These are phyloP conservation scores for Colletotrichum karsti DNA, from an alignment of 2,329 filamentous ascomycete species.

Conservation along the genomic window DNA sequence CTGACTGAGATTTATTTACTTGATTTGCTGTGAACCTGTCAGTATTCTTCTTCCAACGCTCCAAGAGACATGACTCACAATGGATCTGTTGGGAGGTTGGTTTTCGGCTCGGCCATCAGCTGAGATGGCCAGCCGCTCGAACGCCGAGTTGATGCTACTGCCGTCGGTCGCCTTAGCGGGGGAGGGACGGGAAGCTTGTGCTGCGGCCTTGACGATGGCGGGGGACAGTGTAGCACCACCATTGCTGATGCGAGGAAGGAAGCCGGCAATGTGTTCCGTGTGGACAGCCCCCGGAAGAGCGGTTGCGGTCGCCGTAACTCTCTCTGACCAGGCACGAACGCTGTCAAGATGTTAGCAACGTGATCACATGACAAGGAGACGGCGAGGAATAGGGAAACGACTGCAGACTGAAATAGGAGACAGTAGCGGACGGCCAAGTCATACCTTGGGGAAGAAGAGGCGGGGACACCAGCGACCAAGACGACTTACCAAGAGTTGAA, in stretches of 20 bases:
- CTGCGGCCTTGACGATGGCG: constrained; percentile 56
- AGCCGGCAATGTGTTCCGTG: constrained; percentile 62
- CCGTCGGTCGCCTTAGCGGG: constrained; percentile 36
- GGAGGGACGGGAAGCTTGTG: constrained; percentile 46
- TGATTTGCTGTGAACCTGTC: constrained; percentile 4
- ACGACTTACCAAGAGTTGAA: constrained; percentile 41
- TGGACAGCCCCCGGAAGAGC: constrained; percentile 58
- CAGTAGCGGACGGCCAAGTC: not conserved
- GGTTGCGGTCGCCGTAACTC: constrained; percentile 56
- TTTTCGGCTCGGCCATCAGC: constrained; percentile 54
- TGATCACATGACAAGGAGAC: not conserved
- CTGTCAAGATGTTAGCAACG: not conserved
- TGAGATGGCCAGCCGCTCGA: constrained; percentile 26
- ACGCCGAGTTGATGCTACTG: constrained; percentile 30
- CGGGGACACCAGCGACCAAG: not conserved
- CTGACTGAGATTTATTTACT: not conserved
- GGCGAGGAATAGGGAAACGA: not conserved
- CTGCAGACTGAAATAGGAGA: not conserved
- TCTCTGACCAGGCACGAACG: constrained; percentile 39
- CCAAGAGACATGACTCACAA: not conserved
- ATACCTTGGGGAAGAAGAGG: not conserved
- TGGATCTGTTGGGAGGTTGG: constrained; percentile 42
- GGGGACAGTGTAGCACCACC: too few relatives aligned
- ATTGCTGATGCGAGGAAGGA: too few relatives aligned
- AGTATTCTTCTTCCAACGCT: not conserved